A percentile compares a stretch with the other conserved stretches of the same genome.
Conservation (phyloP, 1,284 basidiomycete genomes). For the Thecaphora thlaspeos region DNA sequence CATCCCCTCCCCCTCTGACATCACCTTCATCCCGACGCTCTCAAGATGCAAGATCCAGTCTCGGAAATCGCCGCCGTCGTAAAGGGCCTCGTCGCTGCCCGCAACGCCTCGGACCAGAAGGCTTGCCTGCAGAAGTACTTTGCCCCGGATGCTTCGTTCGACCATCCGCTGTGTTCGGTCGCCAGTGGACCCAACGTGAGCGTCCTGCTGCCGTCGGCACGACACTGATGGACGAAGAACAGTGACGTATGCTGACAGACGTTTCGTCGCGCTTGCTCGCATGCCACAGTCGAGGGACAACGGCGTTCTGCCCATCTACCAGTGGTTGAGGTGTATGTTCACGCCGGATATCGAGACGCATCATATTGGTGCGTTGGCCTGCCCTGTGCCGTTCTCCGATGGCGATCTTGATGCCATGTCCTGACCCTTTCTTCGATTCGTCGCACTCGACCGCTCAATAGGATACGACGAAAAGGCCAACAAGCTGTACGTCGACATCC, state of each 20-base stretch:
- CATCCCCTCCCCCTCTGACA: background rate
- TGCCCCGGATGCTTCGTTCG: slow-evolving; percentile 50
- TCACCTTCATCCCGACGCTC: slow-evolving; percentile 1
- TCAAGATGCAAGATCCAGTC: slow-evolving; percentile 50
- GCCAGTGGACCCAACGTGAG: slow-evolving; percentile 34
- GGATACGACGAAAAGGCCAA: slow-evolving; percentile 33
- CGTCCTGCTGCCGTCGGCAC: background rate
- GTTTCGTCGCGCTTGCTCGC: too few species aligned
- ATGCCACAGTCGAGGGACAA: slow-evolving; percentile 41
- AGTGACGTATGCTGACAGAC: too few species aligned
- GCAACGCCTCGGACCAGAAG: slow-evolving; percentile 47
- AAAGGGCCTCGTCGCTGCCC: slow-evolving; percentile 49
- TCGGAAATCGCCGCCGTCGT: slow-evolving; percentile 47
- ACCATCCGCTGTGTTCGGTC: slow-evolving; percentile 54
- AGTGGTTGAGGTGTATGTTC: slow-evolving; percentile 52
- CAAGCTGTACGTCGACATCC: too few species aligned
- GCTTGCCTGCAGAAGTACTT: slow-evolving; percentile 45
- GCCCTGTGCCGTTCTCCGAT: too few species aligned
- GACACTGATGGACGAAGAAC: too few species aligned
- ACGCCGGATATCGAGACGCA: slow-evolving; percentile 43
- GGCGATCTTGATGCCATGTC: too few species aligned
- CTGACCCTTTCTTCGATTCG: background rate
- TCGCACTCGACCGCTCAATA: slow-evolving; percentile 3
- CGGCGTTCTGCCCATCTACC: slow-evolving; percentile 52
- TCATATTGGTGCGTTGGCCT: slow-evolving; percentile 45